Evolutionary conservation across 495 filamentous ascomycete genomes (phyloP), one percentile per base, ranked within the genome.

Genomic region (Amphirosellinia nigrospora): DNA sequence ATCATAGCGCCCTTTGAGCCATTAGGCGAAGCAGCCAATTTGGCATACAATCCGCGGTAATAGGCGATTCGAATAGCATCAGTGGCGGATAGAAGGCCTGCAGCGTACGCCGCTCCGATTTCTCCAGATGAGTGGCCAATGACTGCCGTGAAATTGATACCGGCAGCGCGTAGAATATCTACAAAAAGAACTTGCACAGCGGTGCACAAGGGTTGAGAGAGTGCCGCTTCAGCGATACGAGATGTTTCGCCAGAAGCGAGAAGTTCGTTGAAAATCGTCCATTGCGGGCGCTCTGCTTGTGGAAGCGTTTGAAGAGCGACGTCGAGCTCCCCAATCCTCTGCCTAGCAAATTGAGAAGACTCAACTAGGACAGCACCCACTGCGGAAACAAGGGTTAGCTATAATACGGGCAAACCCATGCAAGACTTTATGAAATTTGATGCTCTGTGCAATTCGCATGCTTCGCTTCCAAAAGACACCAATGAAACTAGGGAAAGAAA

Each of bases 61-160:
- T 70, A 66, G 13, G 69, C 60, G 6, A 70, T 34, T 9, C 50
- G 43, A 23, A 70, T 70, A 0, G 69, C 82, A 79, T 53, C 78
- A 71, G 23, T 56, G n/a, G 73, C 68, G 10, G 66, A 68, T 74
- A 80, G 28, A 83, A 41, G 5, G 70, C 78, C 82, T 0, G 81
- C 73, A 21, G 83, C 83, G 77, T 85, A 87, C 0, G 84, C 83
- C 16, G 84, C 83, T 8, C 73, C 84, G 38, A 87, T 83, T 66
- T 87, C 85, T 0, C 85, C 85, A 4, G 77, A 80, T 3, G 86
- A 88, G 70, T 90, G 87, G 26, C 88, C 88, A 5, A 88, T 79
- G 0, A 89, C 85, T n/a, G 82, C 81, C 1, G 72, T 53, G 8
- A 84, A 82, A 1, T 38, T 39, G 23, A 89, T 75, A 2, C 81